Base-by-base conservation (phyloP, 805 yeast species). In the Cyberlindnera bimundalis region DNA sequence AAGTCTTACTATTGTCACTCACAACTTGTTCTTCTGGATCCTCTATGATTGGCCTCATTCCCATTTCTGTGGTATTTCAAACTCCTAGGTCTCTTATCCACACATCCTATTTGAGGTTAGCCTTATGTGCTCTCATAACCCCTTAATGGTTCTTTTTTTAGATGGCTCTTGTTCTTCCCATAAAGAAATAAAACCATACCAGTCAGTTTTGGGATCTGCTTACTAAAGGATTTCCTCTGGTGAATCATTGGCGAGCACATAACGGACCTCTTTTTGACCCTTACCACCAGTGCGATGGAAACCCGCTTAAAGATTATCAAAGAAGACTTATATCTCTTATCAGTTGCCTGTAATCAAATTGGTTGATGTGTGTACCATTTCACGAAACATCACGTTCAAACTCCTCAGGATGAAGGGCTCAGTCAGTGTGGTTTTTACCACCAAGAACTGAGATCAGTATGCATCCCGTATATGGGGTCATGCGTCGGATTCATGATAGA, bases 391-490 rank as follows among this genome's bases (percentile, higher is more conserved):
- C 17, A 14, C n/a, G 23, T 25, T 18, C 9, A 16, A 13, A 15
- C 12, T 20, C 34, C 34, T 35, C 45, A 15, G 26, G 48, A 44
- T 48, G 53, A 51, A 42, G 58, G 59, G 48, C 52, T 24, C 47
- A 36, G 42, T 39, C 48, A 37, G 56, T 35, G 27, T 15, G 24
- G n/a, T n/a, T 32, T 29, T 19, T 16, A 18, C 16, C 15, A 38
- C 33, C 47, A 16, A 42, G 50, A 35, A 47, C 47, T 46, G 51
- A 39, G 50, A 53, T 50, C 57, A 55, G 53, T 47, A 48, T 42
- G 39, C 34, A 42, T 38, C 44, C 19, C 28, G 17, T 17, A 23
- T n/a, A 23, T 17, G 12, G 33, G 37, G 33, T 39, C 44, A 46
- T 48, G 47, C 48, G 59, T 53, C 58, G 45, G 50, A 55, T 34